Evolutionary conservation across 2,329 filamentous ascomycete genomes (phyloP), one percentile per base, ranked within the genome.

Genomic region (Camptophora hylomeconis): DNA sequence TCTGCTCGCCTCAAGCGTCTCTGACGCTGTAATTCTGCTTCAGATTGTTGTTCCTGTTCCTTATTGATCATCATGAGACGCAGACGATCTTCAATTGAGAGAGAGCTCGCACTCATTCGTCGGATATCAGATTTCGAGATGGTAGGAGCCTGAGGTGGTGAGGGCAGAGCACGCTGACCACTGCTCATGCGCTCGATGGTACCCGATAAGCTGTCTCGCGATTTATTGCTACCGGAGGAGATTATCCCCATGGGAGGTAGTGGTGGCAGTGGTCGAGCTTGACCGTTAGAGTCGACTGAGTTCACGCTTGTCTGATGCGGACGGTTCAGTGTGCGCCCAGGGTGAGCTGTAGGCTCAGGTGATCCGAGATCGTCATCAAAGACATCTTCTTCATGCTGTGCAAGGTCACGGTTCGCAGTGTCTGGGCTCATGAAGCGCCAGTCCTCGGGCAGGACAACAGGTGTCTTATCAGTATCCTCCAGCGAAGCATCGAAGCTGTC

Each of bases 401-500:
- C 59, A 20, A 72, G 48, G 14, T 65, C 63, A 9, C 57, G 64
- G 38, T 72, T 63, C n/a, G 62, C 69, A 13, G 54, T 72, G 45
- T 64, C 74, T 51, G 58, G 81, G 58, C 59, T 86, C 67, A 76
- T 74, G 40, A 72, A 80, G 39, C 80, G 75, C 89, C 89, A 98
- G 51, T 94, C 84, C 46, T 95, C 89, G 1, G 89, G 89, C 13
- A 92, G 72, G n/a, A 98, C 87, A 7, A 98, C 89, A 0, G 89
- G 89, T 1, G 89, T 95, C 63, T 95, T 95, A 48, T 92, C 83
- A 4, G 83, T 87, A 48, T 95, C 87, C 55, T 95, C 87, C 2
- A 95, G 67, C 5, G 84, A 92, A 9, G 82, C 87, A 54, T 95
- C 87, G 44, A 95, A 95, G 58, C 87, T 94, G 49, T 94, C 87